Percentiles rank a stretch among this genome's conserved stretches.
phyloP scores from a whole-genome alignment of 352 stramenopile genomes.

The Halophytophthora batemanensis region DNA sequence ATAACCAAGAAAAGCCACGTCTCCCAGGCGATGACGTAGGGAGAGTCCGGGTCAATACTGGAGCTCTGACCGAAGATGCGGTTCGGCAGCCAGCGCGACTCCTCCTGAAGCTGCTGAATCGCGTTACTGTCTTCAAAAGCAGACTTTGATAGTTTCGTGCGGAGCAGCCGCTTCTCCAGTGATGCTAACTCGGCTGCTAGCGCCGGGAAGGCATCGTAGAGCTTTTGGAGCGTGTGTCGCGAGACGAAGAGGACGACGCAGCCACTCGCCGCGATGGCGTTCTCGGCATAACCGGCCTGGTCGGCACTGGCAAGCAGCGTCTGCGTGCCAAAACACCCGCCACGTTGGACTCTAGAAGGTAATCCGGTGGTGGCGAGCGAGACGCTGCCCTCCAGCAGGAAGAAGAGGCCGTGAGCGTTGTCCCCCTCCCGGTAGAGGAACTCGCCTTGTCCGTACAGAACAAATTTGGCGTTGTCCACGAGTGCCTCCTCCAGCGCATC shows the following conservation, averaged over 20 bases:
- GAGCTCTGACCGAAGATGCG: constrained; percentile 3
- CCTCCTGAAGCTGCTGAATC: neutral
- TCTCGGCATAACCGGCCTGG: constrained; percentile 35
- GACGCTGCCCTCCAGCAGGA: constrained; percentile 44
- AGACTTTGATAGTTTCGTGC: constrained; percentile 34
- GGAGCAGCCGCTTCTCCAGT: constrained; percentile 36
- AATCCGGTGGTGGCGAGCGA: constrained; percentile 5
- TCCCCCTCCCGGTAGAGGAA: constrained; percentile 44
- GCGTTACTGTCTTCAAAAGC: constrained; percentile 4
- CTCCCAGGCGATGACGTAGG: constrained; percentile 27
- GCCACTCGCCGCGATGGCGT: constrained; percentile 36
- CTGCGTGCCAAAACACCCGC: constrained; percentile 44
- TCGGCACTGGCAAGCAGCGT: constrained; percentile 16
- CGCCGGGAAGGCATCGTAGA: constrained; percentile 41
- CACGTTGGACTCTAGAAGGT: constrained; percentile 25
- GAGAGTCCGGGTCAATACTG: constrained; percentile 34
- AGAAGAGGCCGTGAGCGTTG: constrained; percentile 40
- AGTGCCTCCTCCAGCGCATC: constrained; percentile 27
- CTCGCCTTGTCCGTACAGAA: constrained; percentile 51
- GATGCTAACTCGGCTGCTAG: constrained; percentile 33
- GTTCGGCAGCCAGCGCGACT: neutral
- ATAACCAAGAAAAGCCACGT: constrained; percentile 26
- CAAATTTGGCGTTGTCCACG: constrained; percentile 30
- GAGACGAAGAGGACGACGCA: constrained; percentile 48
- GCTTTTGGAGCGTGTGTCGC: constrained; percentile 27